phyloP scores from a whole-genome alignment of 805 yeast species.

The Lachancea nothofagi region DNA sequence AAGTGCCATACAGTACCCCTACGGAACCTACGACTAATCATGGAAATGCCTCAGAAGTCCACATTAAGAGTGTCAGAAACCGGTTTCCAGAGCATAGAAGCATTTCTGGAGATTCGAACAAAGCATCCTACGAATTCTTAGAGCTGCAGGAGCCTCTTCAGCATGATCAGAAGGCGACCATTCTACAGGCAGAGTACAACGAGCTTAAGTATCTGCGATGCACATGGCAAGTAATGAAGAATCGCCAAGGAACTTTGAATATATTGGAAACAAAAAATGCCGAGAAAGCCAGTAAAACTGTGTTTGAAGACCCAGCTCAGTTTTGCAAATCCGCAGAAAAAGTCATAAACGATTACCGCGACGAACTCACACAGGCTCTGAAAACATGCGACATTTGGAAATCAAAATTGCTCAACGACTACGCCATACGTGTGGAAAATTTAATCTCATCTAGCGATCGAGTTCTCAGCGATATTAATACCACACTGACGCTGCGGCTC shows the following conservation, averaged over 20 bases:
- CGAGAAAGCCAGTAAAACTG: conserved; percentile 13
- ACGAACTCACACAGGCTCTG: conserved; percentile 25
- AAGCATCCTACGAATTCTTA: conserved; percentile 6
- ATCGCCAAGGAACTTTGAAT: conserved; percentile 25
- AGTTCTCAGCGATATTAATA: conserved; percentile 66
- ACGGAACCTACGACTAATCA: conserved; percentile 9
- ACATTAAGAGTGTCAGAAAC: conserved; percentile 1
- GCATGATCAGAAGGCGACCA: not conserved
- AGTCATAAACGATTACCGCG: conserved; percentile 20
- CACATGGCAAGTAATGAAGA: conserved; percentile 24
- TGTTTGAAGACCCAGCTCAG: conserved; percentile 16
- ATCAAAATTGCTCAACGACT: conserved; percentile 29
- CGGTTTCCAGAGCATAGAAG: not conserved
- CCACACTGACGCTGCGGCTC: conserved; percentile 59
- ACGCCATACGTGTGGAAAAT: conserved; percentile 53
- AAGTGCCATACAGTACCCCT: conserved; percentile 13
- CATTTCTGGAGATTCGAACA: conserved; percentile 1
- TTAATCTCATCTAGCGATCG: conserved; percentile 59
- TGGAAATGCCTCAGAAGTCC: conserved; percentile 4
- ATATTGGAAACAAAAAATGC: conserved; percentile 20
- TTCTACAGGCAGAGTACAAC: conserved; percentile 22
- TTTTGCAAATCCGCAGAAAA: conserved; percentile 17
- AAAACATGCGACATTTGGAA: conserved; percentile 31
- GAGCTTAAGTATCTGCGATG: conserved; percentile 24
- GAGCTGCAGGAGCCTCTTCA: conserved; percentile 1